These are phyloP conservation scores for Diplodia intermedia DNA, from an alignment of 2,329 filamentous ascomycete species.

Conservation along the genomic window DNA sequence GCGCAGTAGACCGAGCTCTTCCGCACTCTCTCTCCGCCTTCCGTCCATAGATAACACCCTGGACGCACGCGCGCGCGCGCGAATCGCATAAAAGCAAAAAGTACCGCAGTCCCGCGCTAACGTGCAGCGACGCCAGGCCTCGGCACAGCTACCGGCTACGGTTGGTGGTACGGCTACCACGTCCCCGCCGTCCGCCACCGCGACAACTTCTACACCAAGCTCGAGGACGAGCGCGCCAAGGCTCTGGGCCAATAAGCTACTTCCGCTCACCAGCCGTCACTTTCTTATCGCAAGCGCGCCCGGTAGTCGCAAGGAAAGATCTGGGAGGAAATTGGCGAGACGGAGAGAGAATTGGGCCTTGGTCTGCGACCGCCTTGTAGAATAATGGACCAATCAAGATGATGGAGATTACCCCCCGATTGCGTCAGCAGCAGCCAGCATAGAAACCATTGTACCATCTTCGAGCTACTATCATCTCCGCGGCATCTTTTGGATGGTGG, in stretches of 20 bases:
- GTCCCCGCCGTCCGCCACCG: constrained; percentile 68
- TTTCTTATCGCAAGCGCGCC: constrained; percentile 3
- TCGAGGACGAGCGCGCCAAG: constrained; percentile 66
- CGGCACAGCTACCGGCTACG: constrained; percentile 67
- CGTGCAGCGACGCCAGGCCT: constrained; percentile 56
- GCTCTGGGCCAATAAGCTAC: constrained; percentile 49
- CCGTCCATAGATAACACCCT: not conserved
- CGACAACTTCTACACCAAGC: constrained; percentile 68
- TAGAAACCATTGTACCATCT: not conserved
- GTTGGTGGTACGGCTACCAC: constrained; percentile 74
- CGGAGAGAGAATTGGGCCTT: not conserved
- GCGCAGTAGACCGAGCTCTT: too few relatives aligned
- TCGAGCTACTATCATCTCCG: not conserved
- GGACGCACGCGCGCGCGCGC: too few relatives aligned
- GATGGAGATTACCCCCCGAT: constrained; percentile 20
- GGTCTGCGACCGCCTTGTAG: not conserved
- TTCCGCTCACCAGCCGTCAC: constrained; percentile 32
- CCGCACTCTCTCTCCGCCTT: not conserved
- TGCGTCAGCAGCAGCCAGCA: constrained; percentile 4
- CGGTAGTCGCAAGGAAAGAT: too few relatives aligned
- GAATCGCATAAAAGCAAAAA: not conserved
- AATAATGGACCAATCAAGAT: constrained; percentile 28
- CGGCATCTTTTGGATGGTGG: not conserved
- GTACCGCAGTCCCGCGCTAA: not conserved
- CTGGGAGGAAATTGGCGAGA: not conserved